Evolutionary conservation across 2,329 filamentous ascomycete species (phyloP).

Genomic region (Dactylellina sp.): DNA sequence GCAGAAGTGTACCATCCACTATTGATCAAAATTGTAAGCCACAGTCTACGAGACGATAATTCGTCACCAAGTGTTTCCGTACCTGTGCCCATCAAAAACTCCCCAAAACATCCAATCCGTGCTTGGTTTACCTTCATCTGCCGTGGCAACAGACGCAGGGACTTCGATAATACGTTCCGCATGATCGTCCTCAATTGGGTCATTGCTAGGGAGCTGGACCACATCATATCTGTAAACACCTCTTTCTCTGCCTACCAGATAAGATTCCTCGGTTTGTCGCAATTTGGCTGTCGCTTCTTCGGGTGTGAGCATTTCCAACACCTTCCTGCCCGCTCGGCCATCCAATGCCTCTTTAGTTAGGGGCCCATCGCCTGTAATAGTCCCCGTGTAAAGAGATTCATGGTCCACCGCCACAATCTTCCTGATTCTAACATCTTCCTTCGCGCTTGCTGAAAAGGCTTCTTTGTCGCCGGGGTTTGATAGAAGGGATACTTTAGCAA

Average conservation of each 20-base stretch:
- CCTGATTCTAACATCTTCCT: slow-evolving; percentile 63
- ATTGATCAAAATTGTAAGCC: slow-evolving; percentile 49
- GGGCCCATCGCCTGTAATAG: slow-evolving; percentile 84
- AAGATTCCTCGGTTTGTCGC: slow-evolving; percentile 89
- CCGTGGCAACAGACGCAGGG: slow-evolving; percentile 71
- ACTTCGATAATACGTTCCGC: slow-evolving; percentile 98
- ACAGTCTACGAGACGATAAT: slow-evolving; percentile 35
- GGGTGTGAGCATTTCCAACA: slow-evolving; percentile 95
- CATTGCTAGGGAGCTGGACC: slow-evolving; percentile 93
- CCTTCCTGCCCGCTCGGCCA: slow-evolving; percentile 75
- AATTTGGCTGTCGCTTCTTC: slow-evolving; percentile 93
- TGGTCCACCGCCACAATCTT: slow-evolving; percentile 88
- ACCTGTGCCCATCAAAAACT: slow-evolving; percentile 97
- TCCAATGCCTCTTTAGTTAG: slow-evolving; percentile 89
- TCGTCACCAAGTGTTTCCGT: slow-evolving; percentile 62
- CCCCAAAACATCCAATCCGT: slow-evolving; percentile 99
- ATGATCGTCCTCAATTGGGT: slow-evolving; percentile 98
- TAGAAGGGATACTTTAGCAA: slow-evolving; percentile 43
- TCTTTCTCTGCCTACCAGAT: slow-evolving; percentile 85
- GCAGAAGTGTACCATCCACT: slow-evolving; percentile 98
- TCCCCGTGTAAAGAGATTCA: slow-evolving; percentile 88
- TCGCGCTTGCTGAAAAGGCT: slow-evolving; percentile 61
- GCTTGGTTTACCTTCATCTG: slow-evolving; percentile 69
- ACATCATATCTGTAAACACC: slow-evolving; percentile 95
- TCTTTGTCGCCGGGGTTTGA: slow-evolving; percentile 60